phyloP scores from a whole-genome alignment of 495 filamentous ascomycete species.

The Elasticomyces elasticus region DNA sequence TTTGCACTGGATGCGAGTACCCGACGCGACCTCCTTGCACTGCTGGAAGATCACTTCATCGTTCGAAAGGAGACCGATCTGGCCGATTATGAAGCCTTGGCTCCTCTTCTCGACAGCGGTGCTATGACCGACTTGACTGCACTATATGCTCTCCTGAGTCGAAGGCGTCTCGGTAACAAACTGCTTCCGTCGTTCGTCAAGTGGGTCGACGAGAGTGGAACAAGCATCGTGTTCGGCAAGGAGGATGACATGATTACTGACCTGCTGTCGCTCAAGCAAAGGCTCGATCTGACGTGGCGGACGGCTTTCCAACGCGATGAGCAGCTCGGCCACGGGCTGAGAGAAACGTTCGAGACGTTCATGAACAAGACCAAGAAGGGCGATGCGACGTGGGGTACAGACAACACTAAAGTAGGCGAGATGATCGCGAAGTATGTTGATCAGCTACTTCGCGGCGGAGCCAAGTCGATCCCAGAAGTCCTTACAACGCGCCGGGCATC shows the following conservation, averaged over 20 bases:
- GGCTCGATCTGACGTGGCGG: constrained; percentile 63
- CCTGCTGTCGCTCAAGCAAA: constrained; percentile 70
- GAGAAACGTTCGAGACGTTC: constrained; percentile 77
- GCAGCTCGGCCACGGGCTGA: constrained; percentile 59
- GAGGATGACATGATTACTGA: constrained; percentile 73
- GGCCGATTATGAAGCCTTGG: constrained; percentile 43
- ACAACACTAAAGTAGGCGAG: constrained; percentile 88
- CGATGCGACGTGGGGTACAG: constrained; percentile 56
- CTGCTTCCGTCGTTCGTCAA: constrained; percentile 62
- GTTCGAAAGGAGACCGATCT: constrained; percentile 41
- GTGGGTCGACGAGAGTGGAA: constrained; percentile 70
- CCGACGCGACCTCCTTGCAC: constrained; percentile 58
- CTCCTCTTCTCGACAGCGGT: constrained; percentile 55
- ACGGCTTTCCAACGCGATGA: constrained; percentile 66
- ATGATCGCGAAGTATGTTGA: constrained; percentile 99
- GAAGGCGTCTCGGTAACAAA: constrained; percentile 50
- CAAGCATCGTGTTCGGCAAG: constrained; percentile 68
- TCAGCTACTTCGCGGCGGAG: constrained; percentile 71
- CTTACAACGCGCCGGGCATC: constrained; percentile 33
- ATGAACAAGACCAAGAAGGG: constrained; percentile 75
- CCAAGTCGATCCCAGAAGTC: constrained; percentile 60
- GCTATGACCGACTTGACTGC: constrained; percentile 57
- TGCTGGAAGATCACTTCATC: constrained; percentile 60
- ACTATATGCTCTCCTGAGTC: constrained; percentile 66
- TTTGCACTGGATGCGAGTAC: constrained; percentile 77